Conservation (phyloP, 164 flowering plant species). For the Umbellularia californica region DNA sequence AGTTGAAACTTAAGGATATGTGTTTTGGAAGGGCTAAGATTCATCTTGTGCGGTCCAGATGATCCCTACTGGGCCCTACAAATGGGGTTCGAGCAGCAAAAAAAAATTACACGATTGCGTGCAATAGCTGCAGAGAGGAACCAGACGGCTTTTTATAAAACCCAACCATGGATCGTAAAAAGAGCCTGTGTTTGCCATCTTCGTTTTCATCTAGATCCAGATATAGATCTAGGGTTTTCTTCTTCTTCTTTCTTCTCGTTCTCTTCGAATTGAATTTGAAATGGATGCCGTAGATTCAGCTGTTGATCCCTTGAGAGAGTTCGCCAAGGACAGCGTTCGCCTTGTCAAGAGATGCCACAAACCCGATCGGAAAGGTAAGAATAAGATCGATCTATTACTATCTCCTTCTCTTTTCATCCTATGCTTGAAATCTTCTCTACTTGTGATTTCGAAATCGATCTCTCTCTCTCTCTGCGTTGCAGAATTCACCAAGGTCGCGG, state of each 20-base stretch:
- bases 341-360: conserved; percentile 35
- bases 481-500: conserved; percentile 70
- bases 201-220: no score
- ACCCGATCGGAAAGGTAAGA: conserved; percentile 31
- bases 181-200: no score
- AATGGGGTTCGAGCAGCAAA: no score
- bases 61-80: no score
- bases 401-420: neutral
- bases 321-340: conserved; percentile 30
- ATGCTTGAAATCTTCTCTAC: neutral
- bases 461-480: neutral
- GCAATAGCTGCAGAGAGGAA: no score
- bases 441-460: neutral
- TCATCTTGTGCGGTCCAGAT: neutral
- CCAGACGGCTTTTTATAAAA: neutral
- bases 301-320: conserved; percentile 28
- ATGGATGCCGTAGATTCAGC: conserved; percentile 28
- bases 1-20: no score
- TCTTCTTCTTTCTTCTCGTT: neutral
- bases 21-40: no score
- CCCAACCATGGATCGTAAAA: neutral
- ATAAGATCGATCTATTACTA: neutral
- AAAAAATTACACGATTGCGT: no score
- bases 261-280: neutral
- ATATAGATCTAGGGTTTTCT: conserved; percentile 11